Evolutionary conservation across 345 rosid genomes (phyloP).

Genomic region (Iberis pinnata): DNA sequence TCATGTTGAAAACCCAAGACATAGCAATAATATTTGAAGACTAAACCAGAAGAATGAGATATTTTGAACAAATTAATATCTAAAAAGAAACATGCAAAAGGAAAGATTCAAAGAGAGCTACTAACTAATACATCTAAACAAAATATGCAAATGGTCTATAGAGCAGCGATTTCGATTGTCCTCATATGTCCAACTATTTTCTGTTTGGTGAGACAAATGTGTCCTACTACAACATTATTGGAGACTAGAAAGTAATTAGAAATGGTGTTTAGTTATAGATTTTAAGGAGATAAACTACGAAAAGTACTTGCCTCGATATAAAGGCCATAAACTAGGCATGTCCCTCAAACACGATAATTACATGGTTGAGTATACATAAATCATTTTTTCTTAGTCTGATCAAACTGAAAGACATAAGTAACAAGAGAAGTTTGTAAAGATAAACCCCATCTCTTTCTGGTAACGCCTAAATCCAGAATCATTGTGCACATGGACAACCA

Average conservation of each 20-base stretch:
- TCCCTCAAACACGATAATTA: conserved; percentile 40
- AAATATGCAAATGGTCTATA: conserved; percentile 13
- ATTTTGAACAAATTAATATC: conserved; percentile 74
- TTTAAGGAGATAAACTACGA: background rate
- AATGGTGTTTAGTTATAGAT: conserved; percentile 6
- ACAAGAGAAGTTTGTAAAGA: conserved; percentile 17
- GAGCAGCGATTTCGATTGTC: background rate
- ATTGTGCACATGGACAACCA: conserved; percentile 88
- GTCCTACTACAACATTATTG: background rate
- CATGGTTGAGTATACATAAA: conserved; percentile 15
- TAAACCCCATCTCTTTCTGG: conserved; percentile 94
- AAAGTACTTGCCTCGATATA: conserved; percentile 74
- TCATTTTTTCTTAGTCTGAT: conserved; percentile 15
- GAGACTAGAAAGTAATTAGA: conserved; percentile 3
- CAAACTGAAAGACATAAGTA: conserved; percentile 3
- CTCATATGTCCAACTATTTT: background rate
- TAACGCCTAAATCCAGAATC: conserved; percentile 85
- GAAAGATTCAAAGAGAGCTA: conserved; percentile 20
- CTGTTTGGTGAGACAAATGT: background rate
- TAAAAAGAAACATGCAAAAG: conserved; percentile 67
- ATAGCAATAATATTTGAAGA: no score
- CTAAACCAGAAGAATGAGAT: no score
- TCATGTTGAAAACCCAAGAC: no score
- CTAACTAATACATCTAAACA: conserved; percentile 7
- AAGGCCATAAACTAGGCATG: conserved; percentile 83